Base-by-base conservation (phyloP, 176 grass and related monocot species). In the Oryza australiensis region DNA sequence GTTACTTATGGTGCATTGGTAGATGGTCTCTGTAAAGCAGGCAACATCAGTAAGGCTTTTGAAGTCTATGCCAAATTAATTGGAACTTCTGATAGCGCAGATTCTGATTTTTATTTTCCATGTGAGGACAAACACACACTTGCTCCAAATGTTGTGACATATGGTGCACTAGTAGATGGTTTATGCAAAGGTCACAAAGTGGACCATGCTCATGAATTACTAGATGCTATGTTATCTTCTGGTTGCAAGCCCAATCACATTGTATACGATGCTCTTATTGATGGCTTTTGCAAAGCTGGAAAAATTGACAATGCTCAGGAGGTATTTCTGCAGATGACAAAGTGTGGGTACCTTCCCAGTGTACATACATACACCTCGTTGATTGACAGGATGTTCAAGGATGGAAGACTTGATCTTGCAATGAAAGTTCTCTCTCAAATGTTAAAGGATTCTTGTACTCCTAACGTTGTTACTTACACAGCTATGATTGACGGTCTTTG, bases 101-200 rank as follows among this genome's bases (percentile, higher is more conserved):
- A 83, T 81, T 76, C 82, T 68, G 87, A 94, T 64, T 86, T 86
- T 73, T 95, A 92, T 74, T 87, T 94, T 83, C 62, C 89, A 81
- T 46, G 64, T 35, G 62, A 77, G 32, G 71, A 68, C 75, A 48
- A 24, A 48, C 59, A 88, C 53, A 22, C 32, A 33, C 66, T 85
- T 74, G 28, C 78, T 49, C 96, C 96, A 69, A 95, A 99, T 94
- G 87, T 99, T 81, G 59, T 95, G 64, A 99, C 96, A 22, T 99
- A 95, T 80, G 96, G 96, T 87, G 96, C 93, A 66, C 83, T 99
- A 42, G 53, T 99, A 67, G 91, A 99, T 91, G 96, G 96, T 46
- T 88, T 99, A 81, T 99, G 93, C 75, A 95, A 99, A 86, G 96
- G 85, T 68, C 96, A 99, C 83, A 96, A 92, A 73, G 89, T 99